Evolutionary conservation across 768 basidiomycete genomes (phyloP).

Genomic region (Rhodotorula sphaerocarpa): DNA sequence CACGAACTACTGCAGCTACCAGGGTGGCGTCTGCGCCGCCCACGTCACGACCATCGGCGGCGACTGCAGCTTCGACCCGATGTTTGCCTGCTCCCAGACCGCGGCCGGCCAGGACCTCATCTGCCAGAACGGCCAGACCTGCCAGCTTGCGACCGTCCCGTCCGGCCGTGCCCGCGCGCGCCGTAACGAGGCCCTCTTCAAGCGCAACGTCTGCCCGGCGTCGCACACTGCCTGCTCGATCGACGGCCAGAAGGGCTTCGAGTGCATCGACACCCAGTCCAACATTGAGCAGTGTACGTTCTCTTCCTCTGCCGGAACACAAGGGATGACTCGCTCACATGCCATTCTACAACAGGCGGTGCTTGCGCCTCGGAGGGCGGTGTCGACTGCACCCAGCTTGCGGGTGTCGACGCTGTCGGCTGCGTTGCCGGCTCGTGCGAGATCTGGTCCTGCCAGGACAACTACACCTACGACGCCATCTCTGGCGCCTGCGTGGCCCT

Average conservation of each 20-base stretch:
- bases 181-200: neutral
- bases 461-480: constrained; percentile 6
- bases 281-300: constrained; percentile 7
- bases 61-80: constrained; percentile 13
- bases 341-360: constrained; percentile 25
- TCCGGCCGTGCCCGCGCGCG: constrained; percentile 13
- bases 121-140: neutral
- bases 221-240: constrained; percentile 19
- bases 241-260: constrained; percentile 16
- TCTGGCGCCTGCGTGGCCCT: constrained; percentile 11
- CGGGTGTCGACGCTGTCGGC: constrained; percentile 10
- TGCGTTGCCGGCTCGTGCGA: constrained; percentile 15
- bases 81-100: neutral
- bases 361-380: constrained; percentile 22
- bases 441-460: constrained; percentile 25
- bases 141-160: neutral
- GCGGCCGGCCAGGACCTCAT: neutral
- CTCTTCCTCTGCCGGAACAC: too few species aligned
- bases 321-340: neutral
- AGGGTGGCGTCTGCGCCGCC: neutral
- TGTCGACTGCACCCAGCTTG: constrained; percentile 28
- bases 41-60: constrained; percentile 1
- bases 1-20: constrained; percentile 11
- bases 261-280: constrained; percentile 27
- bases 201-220: constrained; percentile 8